Evolutionary conservation across 768 basidiomycete species (phyloP).

Genomic region (Pleurotus giganteus): DNA sequence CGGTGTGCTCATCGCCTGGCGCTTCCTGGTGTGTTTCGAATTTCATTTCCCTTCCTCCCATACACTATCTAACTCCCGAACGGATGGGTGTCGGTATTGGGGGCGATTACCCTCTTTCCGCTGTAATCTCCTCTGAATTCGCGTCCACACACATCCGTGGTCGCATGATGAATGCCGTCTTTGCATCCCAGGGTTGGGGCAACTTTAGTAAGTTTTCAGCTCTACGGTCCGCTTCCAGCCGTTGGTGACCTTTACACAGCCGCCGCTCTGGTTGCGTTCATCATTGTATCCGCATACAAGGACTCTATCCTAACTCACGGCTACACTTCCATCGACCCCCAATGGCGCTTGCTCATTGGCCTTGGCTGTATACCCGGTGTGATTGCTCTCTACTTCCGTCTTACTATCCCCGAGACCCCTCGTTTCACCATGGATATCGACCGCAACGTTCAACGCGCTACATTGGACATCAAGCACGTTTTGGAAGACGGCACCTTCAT

Average conservation of each 20-base stretch:
- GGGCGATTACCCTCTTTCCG: constrained; percentile 84
- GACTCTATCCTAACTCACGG: constrained; percentile 40
- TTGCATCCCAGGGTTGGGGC: constrained; percentile 86
- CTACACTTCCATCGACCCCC: constrained; percentile 59
- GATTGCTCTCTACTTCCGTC: constrained; percentile 86
- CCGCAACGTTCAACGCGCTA: constrained; percentile 74
- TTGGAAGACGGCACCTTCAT: constrained; percentile 45
- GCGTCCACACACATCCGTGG: constrained; percentile 75
- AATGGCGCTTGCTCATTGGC: constrained; percentile 81
- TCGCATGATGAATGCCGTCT: constrained; percentile 87
- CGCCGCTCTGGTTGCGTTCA: constrained; percentile 64
- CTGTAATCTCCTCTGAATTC: constrained; percentile 89
- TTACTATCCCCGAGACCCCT: constrained; percentile 91
- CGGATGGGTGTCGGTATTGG: constrained; percentile 83
- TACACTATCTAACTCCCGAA: background rate
- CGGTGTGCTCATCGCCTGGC: constrained; percentile 80
- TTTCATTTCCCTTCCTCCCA: background rate
- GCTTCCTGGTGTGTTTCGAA: constrained; percentile 55
- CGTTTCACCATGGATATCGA: constrained; percentile 93
- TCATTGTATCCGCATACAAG: constrained; percentile 71
- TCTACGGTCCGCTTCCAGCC: background rate
- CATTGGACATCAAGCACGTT: constrained; percentile 70
- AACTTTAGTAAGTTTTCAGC: constrained; percentile 55
- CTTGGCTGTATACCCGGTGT: constrained; percentile 80
- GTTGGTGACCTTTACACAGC: constrained; percentile 29